Conservation (phyloP, 2,329 filamentous ascomycete genomes). For the Penicillium oxalicum region DNA sequence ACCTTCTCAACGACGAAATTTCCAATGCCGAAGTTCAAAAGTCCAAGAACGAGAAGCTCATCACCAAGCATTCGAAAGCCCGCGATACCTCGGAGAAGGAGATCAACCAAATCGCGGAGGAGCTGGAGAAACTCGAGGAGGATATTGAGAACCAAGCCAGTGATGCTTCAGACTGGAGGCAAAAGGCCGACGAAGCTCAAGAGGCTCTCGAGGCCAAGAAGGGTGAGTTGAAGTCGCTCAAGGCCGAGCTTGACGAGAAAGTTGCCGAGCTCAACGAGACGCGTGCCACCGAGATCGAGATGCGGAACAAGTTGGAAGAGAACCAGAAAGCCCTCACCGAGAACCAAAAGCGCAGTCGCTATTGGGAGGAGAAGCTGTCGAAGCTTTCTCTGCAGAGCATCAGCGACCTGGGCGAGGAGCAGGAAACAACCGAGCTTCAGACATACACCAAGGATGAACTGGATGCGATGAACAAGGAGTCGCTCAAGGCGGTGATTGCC, state of each 20-base stretch:
- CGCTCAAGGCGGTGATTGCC: constrained; percentile 59
- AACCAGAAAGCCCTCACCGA: constrained; percentile 83
- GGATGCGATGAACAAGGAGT: constrained; percentile 56
- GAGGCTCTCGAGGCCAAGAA: constrained; percentile 71
- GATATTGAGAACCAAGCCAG: constrained; percentile 73
- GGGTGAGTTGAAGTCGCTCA: constrained; percentile 70
- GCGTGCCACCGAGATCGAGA: constrained; percentile 86
- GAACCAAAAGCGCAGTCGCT: constrained; percentile 73
- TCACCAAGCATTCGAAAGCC: constrained; percentile 78
- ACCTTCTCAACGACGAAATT: constrained; percentile 70
- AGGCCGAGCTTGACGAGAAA: constrained; percentile 81
- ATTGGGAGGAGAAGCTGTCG: constrained; percentile 84
- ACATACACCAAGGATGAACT: constrained; percentile 69
- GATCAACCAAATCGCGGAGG: constrained; percentile 62
- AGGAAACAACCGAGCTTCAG: constrained; percentile 52
- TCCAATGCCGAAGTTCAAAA: constrained; percentile 81
- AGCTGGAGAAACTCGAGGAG: constrained; percentile 70
- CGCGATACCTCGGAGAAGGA: constrained; percentile 73
- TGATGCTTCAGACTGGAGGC: constrained; percentile 65
- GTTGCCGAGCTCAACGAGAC: constrained; percentile 80
- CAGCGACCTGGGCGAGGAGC: constrained; percentile 59
- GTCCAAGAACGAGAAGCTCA: constrained; percentile 91
- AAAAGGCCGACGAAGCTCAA: constrained; percentile 74
- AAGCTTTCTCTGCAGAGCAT: constrained; percentile 82
- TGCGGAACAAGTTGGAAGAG: constrained; percentile 96